Percentiles rank a stretch among this genome's conserved stretches.
Conservation (phyloP, 2,329 filamentous ascomycete genomes). For the Penicillium fuscoglaucum region DNA sequence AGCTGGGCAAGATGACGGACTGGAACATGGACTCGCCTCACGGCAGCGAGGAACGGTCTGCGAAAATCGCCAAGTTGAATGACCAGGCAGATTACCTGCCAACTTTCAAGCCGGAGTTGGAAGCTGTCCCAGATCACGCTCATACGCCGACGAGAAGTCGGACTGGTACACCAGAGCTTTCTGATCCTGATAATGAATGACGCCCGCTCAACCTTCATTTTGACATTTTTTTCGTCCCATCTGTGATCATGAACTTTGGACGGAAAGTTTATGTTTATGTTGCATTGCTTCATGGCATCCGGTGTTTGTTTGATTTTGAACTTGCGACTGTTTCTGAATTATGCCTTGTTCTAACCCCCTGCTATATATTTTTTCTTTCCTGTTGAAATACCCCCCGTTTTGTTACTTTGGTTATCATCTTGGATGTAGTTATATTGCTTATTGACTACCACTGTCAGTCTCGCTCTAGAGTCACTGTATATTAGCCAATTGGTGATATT, state of each 20-base stretch:
- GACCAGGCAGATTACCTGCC: slow-evolving; percentile 31
- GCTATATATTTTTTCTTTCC: slow-evolving; percentile 1
- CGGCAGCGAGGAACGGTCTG: slow-evolving; percentile 33
- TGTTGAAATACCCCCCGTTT: slow-evolving; percentile 25
- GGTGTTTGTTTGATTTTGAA: slow-evolving; percentile 23
- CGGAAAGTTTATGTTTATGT: slow-evolving; percentile 21
- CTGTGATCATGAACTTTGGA: slow-evolving; percentile 24
- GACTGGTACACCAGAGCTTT: slow-evolving; percentile 31
- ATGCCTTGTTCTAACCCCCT: slow-evolving; percentile 4
- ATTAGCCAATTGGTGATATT: slow-evolving; percentile 25
- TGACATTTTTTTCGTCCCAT: slow-evolving; percentile 3
- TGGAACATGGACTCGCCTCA: slow-evolving; percentile 16
- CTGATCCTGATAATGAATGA: slow-evolving; percentile 36
- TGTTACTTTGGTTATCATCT: slow-evolving; percentile 15
- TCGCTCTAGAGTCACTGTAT: slow-evolving; percentile 35
- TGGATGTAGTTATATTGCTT: slow-evolving; percentile 22
- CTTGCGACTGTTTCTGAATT: slow-evolving; percentile 8
- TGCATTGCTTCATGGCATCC: slow-evolving; percentile 28
- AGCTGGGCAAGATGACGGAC: slow-evolving; percentile 31
- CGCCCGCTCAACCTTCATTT: slow-evolving; percentile 6
- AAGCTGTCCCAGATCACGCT: slow-evolving; percentile 27
- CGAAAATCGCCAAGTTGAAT: slow-evolving; percentile 39
- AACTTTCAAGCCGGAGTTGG: slow-evolving; percentile 40
- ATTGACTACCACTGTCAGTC: slow-evolving; percentile 12
- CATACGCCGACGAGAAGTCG: slow-evolving; percentile 30